Conservation (phyloP, 2,329 filamentous ascomycete species). For the Leptographium lundbergii region DNA sequence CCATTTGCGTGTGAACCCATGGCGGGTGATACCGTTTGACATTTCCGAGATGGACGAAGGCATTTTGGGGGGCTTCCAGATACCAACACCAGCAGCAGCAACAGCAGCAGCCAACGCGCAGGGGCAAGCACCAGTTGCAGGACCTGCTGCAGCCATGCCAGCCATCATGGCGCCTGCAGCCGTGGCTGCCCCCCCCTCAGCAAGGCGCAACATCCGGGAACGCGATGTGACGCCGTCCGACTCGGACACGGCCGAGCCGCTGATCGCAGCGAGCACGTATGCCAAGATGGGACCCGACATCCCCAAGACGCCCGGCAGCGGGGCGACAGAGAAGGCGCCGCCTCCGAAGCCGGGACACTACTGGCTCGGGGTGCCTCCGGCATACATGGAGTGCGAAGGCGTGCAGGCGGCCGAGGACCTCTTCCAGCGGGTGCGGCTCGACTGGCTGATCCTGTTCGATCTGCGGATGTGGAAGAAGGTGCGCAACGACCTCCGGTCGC, state of each 20-base stretch:
- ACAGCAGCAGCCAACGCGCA: not conserved
- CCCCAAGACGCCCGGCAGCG: constrained; percentile 64
- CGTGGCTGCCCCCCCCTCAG: not conserved
- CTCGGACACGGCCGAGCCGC: constrained; percentile 57
- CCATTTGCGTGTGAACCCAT: not conserved
- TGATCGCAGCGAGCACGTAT: constrained; percentile 49
- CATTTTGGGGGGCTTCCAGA: not conserved
- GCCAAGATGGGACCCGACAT: constrained; percentile 57
- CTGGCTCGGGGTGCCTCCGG: constrained; percentile 72
- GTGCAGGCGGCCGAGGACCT: constrained; percentile 72
- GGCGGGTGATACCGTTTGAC: not conserved
- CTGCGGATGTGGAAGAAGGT: constrained; percentile 94
- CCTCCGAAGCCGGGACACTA: constrained; percentile 60
- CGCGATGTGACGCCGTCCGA: constrained; percentile 57
- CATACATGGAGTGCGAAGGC: constrained; percentile 49
- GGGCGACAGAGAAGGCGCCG: constrained; percentile 25
- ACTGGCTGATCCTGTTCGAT: constrained; percentile 92
- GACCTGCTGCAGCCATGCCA: not conserved
- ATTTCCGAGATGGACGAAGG: constrained; percentile 40
- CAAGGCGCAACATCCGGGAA: constrained; percentile 25
- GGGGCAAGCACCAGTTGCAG: not conserved
- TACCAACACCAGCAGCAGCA: not conserved
- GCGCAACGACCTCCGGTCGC: constrained; percentile 74
- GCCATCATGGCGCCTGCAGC: not conserved
- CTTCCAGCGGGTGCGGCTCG: constrained; percentile 76